These are phyloP conservation scores for Apophysomyces sp. DNA, from an alignment of 371 early-diverging fungal genomes.

Conservation along the genomic window DNA sequence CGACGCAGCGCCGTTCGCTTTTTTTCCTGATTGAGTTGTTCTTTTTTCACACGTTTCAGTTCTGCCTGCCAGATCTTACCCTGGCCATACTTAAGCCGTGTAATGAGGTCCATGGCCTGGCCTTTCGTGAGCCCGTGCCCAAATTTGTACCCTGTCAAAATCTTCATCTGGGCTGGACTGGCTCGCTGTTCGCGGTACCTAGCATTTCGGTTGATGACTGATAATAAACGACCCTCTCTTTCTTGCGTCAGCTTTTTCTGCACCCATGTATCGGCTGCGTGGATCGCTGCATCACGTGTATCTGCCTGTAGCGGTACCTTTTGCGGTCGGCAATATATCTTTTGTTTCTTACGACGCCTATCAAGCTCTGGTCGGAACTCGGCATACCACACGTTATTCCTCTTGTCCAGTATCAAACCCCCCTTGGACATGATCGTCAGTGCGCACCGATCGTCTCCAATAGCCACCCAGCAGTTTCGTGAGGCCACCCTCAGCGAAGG, in stretches of 20 bases:
- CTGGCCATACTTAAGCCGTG: constrained; percentile 49
- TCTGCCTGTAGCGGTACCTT: constrained; percentile 37
- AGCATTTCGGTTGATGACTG: constrained; percentile 33
- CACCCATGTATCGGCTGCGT: constrained; percentile 66
- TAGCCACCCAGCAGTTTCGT: constrained; percentile 46
- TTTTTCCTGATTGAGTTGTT: constrained; percentile 1
- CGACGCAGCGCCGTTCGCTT: neutral
- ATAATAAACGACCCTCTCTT: neutral
- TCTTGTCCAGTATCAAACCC: constrained; percentile 20
- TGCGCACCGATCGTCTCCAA: constrained; percentile 42
- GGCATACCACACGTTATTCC: constrained; percentile 8
- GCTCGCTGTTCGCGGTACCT: constrained; percentile 55
- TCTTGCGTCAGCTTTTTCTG: constrained; percentile 14
- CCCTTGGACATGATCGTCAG: constrained; percentile 29
- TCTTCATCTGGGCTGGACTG: constrained; percentile 46
- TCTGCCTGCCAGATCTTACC: constrained; percentile 22
- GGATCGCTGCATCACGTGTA: constrained; percentile 49
- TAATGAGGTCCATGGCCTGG: constrained; percentile 59
- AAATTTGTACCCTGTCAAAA: constrained; percentile 29
- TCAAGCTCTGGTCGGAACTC: neutral
- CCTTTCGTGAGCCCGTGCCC: constrained; percentile 46
- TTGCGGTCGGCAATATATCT: neutral
- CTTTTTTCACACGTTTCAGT: neutral
- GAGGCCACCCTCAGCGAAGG: constrained; percentile 28
- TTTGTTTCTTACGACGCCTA: neutral